Conservation (phyloP, 192 early-diverging fungal species). For the Fimicolochytrium jonesii region DNA sequence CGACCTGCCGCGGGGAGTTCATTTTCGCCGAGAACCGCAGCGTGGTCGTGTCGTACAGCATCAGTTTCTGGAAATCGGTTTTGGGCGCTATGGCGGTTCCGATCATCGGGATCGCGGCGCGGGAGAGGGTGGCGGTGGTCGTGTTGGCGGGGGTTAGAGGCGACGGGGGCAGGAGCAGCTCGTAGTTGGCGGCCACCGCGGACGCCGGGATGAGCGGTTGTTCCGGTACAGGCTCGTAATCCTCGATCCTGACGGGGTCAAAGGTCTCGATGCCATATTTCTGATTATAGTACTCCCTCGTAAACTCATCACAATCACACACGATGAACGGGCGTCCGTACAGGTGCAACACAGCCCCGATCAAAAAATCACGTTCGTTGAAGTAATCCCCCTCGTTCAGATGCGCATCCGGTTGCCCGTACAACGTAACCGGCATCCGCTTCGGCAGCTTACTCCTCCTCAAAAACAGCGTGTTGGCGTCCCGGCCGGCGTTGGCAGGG, state of each 20-base stretch:
- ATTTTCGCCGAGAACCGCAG: constrained; percentile 44
- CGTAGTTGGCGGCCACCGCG: constrained; percentile 8
- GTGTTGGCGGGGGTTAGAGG: constrained; percentile 21
- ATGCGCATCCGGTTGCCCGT: constrained; percentile 16
- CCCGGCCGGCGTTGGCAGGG: constrained; percentile 50
- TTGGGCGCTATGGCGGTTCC: constrained; percentile 32
- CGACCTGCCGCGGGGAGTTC: constrained; percentile 40
- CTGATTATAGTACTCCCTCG: constrained; percentile 48
- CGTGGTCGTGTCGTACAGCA: constrained; percentile 41
- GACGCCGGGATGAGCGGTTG: background rate
- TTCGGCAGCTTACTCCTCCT: constrained; percentile 48
- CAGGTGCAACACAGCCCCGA: constrained; percentile 56
- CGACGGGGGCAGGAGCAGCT: constrained; percentile 11
- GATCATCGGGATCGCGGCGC: constrained; percentile 21
- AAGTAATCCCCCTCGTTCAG: constrained; percentile 40
- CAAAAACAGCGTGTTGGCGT: constrained; percentile 53
- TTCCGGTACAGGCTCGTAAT: too few species aligned
- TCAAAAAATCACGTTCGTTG: constrained; percentile 49
- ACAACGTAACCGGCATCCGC: constrained; percentile 24
- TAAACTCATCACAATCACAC: constrained; percentile 61
- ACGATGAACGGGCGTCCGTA: constrained; percentile 56
- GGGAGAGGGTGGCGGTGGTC: constrained; percentile 16
- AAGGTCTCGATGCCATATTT: constrained; percentile 49
- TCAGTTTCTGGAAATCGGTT: constrained; percentile 43
- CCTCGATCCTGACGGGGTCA: constrained; percentile 49